These are phyloP conservation scores for Pelargonium citronellum DNA, from an alignment of 441 rosid species.

Conservation along the genomic window DNA sequence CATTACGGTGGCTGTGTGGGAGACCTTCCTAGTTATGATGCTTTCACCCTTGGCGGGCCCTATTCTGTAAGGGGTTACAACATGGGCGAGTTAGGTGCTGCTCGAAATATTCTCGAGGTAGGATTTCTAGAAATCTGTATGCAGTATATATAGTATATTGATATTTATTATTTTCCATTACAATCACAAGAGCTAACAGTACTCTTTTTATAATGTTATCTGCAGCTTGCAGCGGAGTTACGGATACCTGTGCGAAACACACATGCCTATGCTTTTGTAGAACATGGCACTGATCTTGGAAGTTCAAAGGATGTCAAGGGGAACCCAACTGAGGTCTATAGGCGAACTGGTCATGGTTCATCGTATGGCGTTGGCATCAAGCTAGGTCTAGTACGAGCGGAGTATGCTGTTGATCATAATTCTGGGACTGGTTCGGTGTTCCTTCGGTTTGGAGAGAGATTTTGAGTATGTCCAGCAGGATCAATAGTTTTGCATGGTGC, in stretches of 20 bases:
- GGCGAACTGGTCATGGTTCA: conserved; percentile 90
- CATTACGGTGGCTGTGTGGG: conserved; percentile 97
- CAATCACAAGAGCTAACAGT: no score
- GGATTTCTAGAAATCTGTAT: conserved; percentile 13
- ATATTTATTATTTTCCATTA: neutral
- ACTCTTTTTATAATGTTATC: conserved; percentile 13
- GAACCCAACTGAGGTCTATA: conserved; percentile 87
- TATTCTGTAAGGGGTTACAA: conserved; percentile 95
- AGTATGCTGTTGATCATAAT: conserved; percentile 91
- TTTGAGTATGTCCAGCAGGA: conserved; percentile 25
- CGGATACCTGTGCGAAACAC: conserved; percentile 80
- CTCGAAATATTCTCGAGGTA: conserved; percentile 92
- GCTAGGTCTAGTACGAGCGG: conserved; percentile 86
- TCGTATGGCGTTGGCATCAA: conserved; percentile 83
- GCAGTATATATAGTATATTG: no score
- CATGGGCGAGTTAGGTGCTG: conserved; percentile 99
- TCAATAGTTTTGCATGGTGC: neutral
- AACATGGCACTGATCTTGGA: conserved; percentile 94
- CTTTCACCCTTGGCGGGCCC: conserved; percentile 94
- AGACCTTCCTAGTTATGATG: conserved; percentile 94
- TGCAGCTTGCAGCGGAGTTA: conserved; percentile 88
- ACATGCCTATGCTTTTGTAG: conserved; percentile 79
- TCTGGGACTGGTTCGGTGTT: conserved; percentile 74
- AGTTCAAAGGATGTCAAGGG: conserved; percentile 93
- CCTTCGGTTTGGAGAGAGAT: conserved; percentile 92